Base-by-base conservation (phyloP, 225 moss, liverwort and hornwort species). In the Bryum argenteum region DNA sequence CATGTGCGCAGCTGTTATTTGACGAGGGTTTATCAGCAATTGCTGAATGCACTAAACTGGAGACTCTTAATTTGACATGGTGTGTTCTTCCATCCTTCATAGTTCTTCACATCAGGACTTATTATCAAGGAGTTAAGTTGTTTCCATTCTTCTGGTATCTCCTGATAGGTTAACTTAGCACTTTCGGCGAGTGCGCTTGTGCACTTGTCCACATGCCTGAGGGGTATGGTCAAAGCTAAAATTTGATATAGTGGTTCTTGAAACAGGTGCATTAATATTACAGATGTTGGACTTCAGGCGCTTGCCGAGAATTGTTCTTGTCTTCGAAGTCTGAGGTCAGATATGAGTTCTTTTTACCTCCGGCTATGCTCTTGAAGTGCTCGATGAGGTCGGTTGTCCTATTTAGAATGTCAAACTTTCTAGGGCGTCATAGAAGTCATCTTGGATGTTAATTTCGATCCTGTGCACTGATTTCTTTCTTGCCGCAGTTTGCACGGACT, bases 1-100 rank as follows among this genome's bases (percentile, higher is more conserved):
- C 10, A 42, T 83, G 61, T 78, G 50, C 62, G 77, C 90, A 98
- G 94, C 76, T 89, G 65, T 74, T 94, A 55, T 91, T 87, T 47
- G 92, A 98, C 72, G 89, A 84, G 26, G 97, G 97, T 8, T 63
- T 98, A 72, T 55, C 83, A 75, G 90, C 87, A 77, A 81, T 98
- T 78, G 91, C 89, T 50, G 74, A 94, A 70, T 98, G 98, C 80
- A 79, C 75, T 52, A 85, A 83, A 47, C 70, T 98, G 74, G 85
- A 89, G 66, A 91, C 91, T 33, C 79, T 98, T 51, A 98, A 94
- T 75, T 79, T 98, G 76, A 98, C 98, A 76, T 94, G 98, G 98
- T 93, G 57, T 74, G 81, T 69, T 52, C 58, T 79, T 66, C 63
- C 70, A 61, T 55, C 16, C 47, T 59, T 72, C 56, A 37, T 11